Evolutionary conservation across 2,329 filamentous ascomycete genomes (phyloP).

Genomic region (Calonectria pseudoreteaudii): DNA sequence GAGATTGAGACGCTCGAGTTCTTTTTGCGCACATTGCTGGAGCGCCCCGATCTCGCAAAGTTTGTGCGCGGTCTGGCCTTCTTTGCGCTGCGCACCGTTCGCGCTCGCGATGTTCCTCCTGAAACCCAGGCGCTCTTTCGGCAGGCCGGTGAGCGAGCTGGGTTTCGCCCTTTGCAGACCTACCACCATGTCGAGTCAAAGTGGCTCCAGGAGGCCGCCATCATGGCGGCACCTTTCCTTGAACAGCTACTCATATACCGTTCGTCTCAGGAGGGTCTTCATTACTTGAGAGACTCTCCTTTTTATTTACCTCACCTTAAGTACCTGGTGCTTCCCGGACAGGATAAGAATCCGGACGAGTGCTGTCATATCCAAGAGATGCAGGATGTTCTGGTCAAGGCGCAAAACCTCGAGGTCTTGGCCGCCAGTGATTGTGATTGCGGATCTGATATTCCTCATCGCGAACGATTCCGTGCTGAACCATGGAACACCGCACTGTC

Average conservation of each 20-base stretch:
- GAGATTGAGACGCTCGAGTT: conserved; percentile 36
- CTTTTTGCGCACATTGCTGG: conserved; percentile 39
- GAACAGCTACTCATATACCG: conserved; percentile 43
- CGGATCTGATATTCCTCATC: conserved; percentile 40
- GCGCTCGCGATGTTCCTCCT: conserved; percentile 22
- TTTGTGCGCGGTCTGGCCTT: conserved; percentile 40
- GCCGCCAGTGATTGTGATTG: conserved; percentile 42
- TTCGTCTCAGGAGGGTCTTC: conserved; percentile 41
- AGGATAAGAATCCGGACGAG: conserved; percentile 38
- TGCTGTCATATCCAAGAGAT: conserved; percentile 45
- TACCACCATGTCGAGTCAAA: conserved; percentile 42
- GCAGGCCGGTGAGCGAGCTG: conserved; percentile 40
- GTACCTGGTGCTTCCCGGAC: conserved; percentile 41
- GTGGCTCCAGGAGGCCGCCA: conserved; percentile 43
- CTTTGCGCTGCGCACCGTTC: conserved; percentile 33
- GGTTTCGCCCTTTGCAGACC: conserved; percentile 38
- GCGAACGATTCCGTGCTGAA: conserved; percentile 40
- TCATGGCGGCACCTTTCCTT: conserved; percentile 43
- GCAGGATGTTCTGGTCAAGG: conserved; percentile 42
- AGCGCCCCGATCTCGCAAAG: conserved; percentile 41
- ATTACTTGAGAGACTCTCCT: conserved; percentile 42
- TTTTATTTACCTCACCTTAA: conserved; percentile 43
- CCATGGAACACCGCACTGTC: conserved; percentile 40
- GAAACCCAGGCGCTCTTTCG: conserved; percentile 41
- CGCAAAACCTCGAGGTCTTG: conserved; percentile 40